Evolutionary conservation across 2,329 filamentous ascomycete species (phyloP).

Genomic region (Aspergillus sp.): DNA sequence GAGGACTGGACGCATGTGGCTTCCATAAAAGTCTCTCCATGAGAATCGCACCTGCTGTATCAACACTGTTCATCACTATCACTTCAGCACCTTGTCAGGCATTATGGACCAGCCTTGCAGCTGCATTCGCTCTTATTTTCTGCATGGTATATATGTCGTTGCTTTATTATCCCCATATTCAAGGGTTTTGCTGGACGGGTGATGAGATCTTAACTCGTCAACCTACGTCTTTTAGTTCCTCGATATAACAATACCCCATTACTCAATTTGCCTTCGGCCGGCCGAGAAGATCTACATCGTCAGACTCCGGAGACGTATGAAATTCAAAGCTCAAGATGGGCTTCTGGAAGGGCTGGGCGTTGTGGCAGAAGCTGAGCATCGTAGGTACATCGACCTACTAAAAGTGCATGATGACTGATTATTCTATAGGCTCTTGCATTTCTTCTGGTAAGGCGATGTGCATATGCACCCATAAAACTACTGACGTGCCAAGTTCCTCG

Average conservation of each 20-base stretch:
- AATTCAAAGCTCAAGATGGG: constrained; percentile 23
- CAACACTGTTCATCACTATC: neutral
- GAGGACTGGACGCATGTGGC: neutral
- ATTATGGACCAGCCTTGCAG: neutral
- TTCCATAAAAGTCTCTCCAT: neutral
- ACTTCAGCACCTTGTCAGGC: neutral
- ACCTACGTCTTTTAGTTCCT: neutral
- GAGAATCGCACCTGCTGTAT: neutral
- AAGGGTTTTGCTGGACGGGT: neutral
- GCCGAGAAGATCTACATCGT: neutral
- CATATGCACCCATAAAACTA: constrained; percentile 1
- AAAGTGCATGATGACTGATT: constrained; percentile 14
- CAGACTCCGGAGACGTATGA: neutral
- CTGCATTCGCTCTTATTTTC: neutral
- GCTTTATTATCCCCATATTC: constrained; percentile 1
- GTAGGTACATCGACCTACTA: constrained; percentile 53
- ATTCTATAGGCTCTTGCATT: constrained; percentile 65
- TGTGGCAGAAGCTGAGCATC: constrained; percentile 90
- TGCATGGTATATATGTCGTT: neutral
- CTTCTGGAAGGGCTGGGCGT: constrained; percentile 70
- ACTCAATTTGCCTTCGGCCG: neutral
- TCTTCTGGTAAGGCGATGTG: constrained; percentile 56
- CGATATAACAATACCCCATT: neutral
- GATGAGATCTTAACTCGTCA: neutral
- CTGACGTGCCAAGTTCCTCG: constrained; percentile 51